A percentile compares a stretch with the other conserved stretches of the same genome.
These are phyloP conservation scores for Ottelia alismoides DNA, from an alignment of 106 monocot genomes.

Conservation along the genomic window DNA sequence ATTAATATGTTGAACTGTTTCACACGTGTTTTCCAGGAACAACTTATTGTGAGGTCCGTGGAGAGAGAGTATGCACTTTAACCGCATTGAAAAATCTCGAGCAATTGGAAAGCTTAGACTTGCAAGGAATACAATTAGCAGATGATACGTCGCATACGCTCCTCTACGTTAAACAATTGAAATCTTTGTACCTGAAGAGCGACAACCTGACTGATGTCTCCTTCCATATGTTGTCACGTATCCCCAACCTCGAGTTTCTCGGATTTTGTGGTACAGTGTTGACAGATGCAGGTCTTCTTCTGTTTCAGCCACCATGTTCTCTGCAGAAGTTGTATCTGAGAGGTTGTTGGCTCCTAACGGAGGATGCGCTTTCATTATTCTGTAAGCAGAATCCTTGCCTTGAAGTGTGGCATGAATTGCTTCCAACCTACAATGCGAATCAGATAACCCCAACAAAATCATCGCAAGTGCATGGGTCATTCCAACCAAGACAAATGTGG, in stretches of 20 bases:
- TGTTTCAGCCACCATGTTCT: constrained; percentile 27
- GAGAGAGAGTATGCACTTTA: constrained; percentile 32
- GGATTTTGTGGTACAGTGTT: constrained; percentile 58
- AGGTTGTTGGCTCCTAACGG: constrained; percentile 76
- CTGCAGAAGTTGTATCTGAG: constrained; percentile 57
- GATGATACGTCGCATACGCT: constrained; percentile 52
- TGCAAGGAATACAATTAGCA: constrained; percentile 54
- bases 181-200: constrained; percentile 60
- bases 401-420: constrained; percentile 50
- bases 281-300: constrained; percentile 41
- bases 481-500: constrained; percentile 14
- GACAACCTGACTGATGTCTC: constrained; percentile 50
- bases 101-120: constrained; percentile 56
- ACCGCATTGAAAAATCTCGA: constrained; percentile 38
- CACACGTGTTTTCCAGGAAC: too few species aligned
- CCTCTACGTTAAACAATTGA: constrained; percentile 28
- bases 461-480: constrained; percentile 1
- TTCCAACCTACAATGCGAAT: constrained; percentile 1
- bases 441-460: constrained; percentile 5
- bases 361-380: constrained; percentile 42
- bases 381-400: constrained; percentile 31
- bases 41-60: too few species aligned
- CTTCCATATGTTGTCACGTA: constrained; percentile 35
- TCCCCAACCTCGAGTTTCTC: constrained; percentile 41
- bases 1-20: too few species aligned